These are phyloP conservation scores for Platanthera zijinensis DNA, from an alignment of 106 monocot species.

Conservation along the genomic window DNA sequence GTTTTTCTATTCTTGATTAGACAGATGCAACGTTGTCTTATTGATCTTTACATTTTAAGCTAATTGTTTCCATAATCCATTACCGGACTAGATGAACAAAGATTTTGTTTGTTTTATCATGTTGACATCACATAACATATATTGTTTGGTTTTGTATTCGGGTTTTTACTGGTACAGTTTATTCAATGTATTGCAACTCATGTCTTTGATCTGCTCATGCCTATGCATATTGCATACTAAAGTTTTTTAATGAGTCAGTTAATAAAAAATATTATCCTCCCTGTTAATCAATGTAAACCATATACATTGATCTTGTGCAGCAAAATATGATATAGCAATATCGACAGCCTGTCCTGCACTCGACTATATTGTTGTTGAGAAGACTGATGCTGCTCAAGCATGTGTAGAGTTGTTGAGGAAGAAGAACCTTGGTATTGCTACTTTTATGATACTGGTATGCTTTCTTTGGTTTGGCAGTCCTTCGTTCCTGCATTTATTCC, in stretches of 20 bases:
- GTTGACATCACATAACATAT: neutral
- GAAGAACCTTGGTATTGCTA: conserved; percentile 80
- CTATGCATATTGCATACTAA: neutral
- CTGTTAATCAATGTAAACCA: neutral
- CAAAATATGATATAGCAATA: conserved; percentile 87
- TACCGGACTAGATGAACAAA: neutral
- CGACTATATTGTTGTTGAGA: conserved; percentile 91
- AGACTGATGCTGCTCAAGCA: conserved; percentile 80
- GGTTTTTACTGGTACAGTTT: neutral
- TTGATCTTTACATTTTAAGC: neutral
- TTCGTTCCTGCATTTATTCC: neutral
- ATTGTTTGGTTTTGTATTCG: neutral
- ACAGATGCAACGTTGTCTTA: neutral
- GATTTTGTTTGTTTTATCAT: neutral
- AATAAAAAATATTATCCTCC: neutral
- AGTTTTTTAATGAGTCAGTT: too few species aligned
- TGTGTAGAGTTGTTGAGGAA: conserved; percentile 83
- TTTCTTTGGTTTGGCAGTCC: neutral
- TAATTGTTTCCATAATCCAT: neutral
- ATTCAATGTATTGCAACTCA: neutral
- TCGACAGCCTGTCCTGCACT: conserved; percentile 90
- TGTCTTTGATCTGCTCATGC: neutral
- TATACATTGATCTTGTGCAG: conserved; percentile 29
- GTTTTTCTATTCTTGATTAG: neutral
- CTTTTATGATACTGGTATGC: conserved; percentile 93